Evolutionary conservation across 352 stramenopile genomes (phyloP), one percentile per base, ranked within the genome.

Genomic region (Pythium graminicola): DNA sequence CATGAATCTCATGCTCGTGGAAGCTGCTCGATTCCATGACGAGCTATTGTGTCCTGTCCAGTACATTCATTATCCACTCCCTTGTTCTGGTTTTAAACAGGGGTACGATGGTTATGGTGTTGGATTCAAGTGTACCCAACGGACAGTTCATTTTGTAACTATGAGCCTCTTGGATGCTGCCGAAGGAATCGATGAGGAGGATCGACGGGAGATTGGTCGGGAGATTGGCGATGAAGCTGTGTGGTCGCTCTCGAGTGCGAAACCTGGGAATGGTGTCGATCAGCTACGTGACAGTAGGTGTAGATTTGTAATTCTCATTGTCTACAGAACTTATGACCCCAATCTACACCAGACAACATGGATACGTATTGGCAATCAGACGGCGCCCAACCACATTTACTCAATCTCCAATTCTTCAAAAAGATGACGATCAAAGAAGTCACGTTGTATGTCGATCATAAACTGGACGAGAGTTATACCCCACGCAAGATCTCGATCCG

Each of bases 341-440:
- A 2, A 22, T 16, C 16, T 16, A 5, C 14, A 0, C 19, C 14
- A 93, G 86, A 97, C 54, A 97, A 83, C 57, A 69, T 94, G 29
- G 93, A 99, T 60, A 99, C 95, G 6, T 99, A 99, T 65, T 99
- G 96, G 96, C 96, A 99, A 67, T 97, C 84, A 52, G 85, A 95
- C 55, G 85, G 85, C 32, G 65, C 78, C 16, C 95, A 98, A 67
- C 96, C 96, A 23, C 96, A 99, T 62, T 75, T 97, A 43, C 97
- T 99, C 65, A 98, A 97, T 72, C 93, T 99, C 47, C 93, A 99
- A 70, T 99, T 99, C 70, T 78, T 86, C 46, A 84, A 88, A 62
- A 97, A 98, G 62, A 93, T 93, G 67, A 86, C 85, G 6, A 75
- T 99, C 17, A 86, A 77, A 17, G 90, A 98, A 61, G 77, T 99